Conservation (phyloP, 2,329 filamentous ascomycete genomes). For the Diaporthe sp. region DNA sequence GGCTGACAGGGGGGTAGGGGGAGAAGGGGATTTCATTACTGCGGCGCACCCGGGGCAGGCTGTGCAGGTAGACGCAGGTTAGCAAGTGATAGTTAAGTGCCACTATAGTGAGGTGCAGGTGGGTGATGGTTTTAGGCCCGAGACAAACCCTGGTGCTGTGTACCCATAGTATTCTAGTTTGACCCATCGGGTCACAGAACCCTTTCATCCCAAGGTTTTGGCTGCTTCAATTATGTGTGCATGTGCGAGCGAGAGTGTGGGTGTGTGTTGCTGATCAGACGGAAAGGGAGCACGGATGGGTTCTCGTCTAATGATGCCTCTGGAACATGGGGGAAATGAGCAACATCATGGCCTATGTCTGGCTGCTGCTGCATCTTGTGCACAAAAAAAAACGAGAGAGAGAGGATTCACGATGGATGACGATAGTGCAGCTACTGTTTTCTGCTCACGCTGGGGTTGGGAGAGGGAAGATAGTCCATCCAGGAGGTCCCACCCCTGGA, state of each 20-base stretch:
- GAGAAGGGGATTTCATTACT: conserved; percentile 3
- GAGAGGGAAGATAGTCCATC: conserved; percentile 16
- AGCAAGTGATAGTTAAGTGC: conserved; percentile 13
- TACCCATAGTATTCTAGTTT: conserved; percentile 32
- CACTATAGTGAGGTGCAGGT: conserved; percentile 16
- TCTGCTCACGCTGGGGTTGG: background rate
- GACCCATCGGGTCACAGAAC: conserved; percentile 29
- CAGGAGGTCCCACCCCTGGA: conserved; percentile 20
- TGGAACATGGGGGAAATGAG: background rate
- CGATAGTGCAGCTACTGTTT: conserved; percentile 1
- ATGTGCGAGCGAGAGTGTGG: background rate
- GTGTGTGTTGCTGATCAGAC: conserved; percentile 12
- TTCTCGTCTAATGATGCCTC: background rate
- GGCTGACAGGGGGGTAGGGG: conserved; percentile 17
- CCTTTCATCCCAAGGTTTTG: conserved; percentile 14
- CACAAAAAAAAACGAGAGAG: background rate
- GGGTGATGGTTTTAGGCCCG: conserved; percentile 25
- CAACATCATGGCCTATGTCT: background rate
- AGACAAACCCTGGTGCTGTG: conserved; percentile 19
- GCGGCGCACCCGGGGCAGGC: background rate
- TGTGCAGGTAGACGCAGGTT: background rate
- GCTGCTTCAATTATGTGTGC: conserved; percentile 10
- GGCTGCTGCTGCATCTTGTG: background rate
- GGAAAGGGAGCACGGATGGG: background rate
- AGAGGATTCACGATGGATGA: conserved; percentile 23